Evolutionary conservation across 2,329 filamentous ascomycete genomes (phyloP), one percentile per base, ranked within the genome.

Genomic region (Pestalotiopsis sp.): DNA sequence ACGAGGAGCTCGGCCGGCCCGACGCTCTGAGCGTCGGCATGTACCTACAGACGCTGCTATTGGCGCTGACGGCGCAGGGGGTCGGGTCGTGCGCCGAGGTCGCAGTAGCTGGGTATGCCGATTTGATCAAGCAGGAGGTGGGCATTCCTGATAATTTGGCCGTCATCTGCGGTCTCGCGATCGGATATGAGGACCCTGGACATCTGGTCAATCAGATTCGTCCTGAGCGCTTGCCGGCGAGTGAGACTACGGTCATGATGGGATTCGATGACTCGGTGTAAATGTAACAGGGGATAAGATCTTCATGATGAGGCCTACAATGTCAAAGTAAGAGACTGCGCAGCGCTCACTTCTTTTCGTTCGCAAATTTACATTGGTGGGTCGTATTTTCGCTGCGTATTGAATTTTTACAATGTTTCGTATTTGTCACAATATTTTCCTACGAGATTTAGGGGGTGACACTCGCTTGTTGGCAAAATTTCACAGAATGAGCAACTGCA

Each of bases 41-140:
- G 58, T 61, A 61, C 26, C 30, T 61, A 17, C 58, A 61, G 58
- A 61, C 58, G 30, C 58, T 61, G 58, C 58, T 61, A 20, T 11
- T 61, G 30, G 58, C 58, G 35, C n/a, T 61, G 26, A 61, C 58
- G 30, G 58, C 58, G 20, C 26, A 30, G 20, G 58, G 58, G 17
- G 58, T 61, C 35, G 58, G 58, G 11, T 58, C 56, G 9, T 58
- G 56, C 56, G 56, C 56, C 56, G 56, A 58, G 56, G 56, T 58
- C 56, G 56, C 56, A 11, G 56, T 58, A 9, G 56, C 56, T 58
- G 56, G 56, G 24, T 58, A 58, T 35, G 56, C 56, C 56, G 56
- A 58, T 26, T 58, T 58, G 56, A 58, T 58, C 56, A 58, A 58
- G 17, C 56, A 58, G 56, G 7, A 58, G 10, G 56, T 58, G 13